Conservation (phyloP, 305 asterid species). For the Fraxinus greggii region DNA sequence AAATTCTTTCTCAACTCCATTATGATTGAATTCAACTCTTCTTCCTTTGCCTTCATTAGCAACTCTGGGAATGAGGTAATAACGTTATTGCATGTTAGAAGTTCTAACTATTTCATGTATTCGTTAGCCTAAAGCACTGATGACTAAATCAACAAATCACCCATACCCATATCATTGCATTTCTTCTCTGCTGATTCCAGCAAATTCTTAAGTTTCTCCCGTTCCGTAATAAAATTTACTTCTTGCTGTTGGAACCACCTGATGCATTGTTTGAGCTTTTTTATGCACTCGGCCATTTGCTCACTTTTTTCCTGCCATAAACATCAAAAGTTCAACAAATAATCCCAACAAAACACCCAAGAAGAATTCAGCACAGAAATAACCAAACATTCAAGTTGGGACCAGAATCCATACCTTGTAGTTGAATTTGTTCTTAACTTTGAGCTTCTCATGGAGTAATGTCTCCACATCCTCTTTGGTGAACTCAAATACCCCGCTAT, state of each 20-base stretch:
- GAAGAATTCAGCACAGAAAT: neutral
- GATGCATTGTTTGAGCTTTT: constrained; percentile 74
- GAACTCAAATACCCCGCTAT: constrained; percentile 56
- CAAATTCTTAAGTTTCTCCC: constrained; percentile 43
- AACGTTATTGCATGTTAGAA: constrained; percentile 7
- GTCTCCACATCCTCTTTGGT: constrained; percentile 71
- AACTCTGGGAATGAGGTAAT: constrained; percentile 39
- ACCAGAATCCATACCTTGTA: constrained; percentile 50
- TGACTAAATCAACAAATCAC: constrained; percentile 14
- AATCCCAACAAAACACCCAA: constrained; percentile 4
- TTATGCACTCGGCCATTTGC: constrained; percentile 59
- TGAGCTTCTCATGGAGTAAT: constrained; percentile 68
- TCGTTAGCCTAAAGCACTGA: neutral
- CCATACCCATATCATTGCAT: constrained; percentile 66
- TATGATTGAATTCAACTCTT: constrained; percentile 70
- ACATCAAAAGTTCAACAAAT: constrained; percentile 14
- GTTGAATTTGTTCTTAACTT: constrained; percentile 59
- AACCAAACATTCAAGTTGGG: neutral
- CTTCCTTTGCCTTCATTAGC: constrained; percentile 75
- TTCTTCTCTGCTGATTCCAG: constrained; percentile 75
- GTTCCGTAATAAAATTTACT: constrained; percentile 51
- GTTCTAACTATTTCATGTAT: neutral
- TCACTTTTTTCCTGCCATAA: constrained; percentile 75
- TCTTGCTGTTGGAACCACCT: constrained; percentile 88
- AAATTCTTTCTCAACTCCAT: constrained; percentile 67